These are phyloP conservation scores for Nicotiana sylvestris DNA, from an alignment of 257 asterid species.

Conservation along the genomic window DNA sequence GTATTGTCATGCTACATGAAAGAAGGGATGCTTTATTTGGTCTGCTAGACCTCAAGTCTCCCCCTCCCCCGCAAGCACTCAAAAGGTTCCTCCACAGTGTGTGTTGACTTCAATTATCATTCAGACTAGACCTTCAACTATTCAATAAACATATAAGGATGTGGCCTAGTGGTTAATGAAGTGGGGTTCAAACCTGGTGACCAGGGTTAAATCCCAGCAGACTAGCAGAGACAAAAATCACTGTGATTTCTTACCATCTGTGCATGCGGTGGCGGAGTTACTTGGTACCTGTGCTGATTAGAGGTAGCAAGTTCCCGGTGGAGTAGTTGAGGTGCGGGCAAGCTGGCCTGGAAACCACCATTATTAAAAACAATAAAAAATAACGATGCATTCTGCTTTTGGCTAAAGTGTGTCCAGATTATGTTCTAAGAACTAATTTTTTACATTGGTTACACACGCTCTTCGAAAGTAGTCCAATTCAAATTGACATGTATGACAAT, in stretches of 20 bases:
- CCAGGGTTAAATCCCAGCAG: not conserved
- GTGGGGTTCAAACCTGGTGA: not conserved
- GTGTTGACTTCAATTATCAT: not conserved
- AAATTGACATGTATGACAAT: not conserved
- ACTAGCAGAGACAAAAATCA: not conserved
- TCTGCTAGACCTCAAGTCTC: not conserved
- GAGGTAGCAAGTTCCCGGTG: not conserved
- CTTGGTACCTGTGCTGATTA: not conserved
- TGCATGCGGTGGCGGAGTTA: not conserved
- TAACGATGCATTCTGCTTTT: not conserved
- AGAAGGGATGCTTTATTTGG: not conserved
- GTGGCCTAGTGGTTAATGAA: not conserved
- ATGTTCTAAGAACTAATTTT: not conserved
- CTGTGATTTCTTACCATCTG: not conserved
- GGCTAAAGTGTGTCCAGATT: not conserved
- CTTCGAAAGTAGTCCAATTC: not conserved
- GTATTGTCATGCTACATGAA: not conserved
- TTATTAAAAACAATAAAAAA: not conserved
- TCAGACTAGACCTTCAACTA: constrained; percentile 5
- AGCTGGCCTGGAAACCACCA: not conserved
- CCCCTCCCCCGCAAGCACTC: not conserved
- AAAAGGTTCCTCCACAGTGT: not conserved
- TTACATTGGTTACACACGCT: not conserved
- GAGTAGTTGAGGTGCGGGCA: not conserved
- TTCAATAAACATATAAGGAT: constrained; percentile 1